Base-by-base conservation (phyloP, 345 rosid species). In the Zanthoxylum bungeanum region DNA sequence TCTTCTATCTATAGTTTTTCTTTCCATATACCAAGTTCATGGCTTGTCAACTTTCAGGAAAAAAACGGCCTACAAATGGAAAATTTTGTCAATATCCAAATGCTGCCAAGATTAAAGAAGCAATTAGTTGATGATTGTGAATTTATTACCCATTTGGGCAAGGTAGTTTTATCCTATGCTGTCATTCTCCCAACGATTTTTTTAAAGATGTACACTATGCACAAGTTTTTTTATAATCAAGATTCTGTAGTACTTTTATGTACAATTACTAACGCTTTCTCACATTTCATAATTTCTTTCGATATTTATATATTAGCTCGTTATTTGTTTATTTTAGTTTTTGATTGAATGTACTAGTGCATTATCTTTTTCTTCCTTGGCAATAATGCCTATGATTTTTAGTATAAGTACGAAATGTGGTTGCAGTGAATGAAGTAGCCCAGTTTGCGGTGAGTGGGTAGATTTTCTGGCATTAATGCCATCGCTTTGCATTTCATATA, bases 41-140 rank as follows among this genome's bases (percentile, higher is more conserved):
- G 69, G 58, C 69, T 70, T 81, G 66, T 10, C 39, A 66, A 73
- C 67, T 74, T 30, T 69, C 64, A 89, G 97, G 93, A 86, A 56
- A 87, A 84, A 76, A 80, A 69, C 44, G 71, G 64, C 51, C 55
- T 77, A 62, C 70, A 86, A 30, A 63, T 72, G 1, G 90, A 87
- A 58, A 87, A 88, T 74, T 70, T 82, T 73, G 79, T 85, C 73
- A 86, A 56, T 53, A 71, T 93, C 64, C 88, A 86, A 49, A 85
- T 93, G 77, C 93, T 93, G 12, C 80, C 83, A 5, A 75, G 85
- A 46, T 77, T 93, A 66, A 88, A 87, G 89, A 93, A 86, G 80
- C 98, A 93, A 75, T 87, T 93, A 37, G 53, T 86, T 64, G 90
- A 91, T 68, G 98, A 93, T 70, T 89, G 82, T 80, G 92, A 91